Conservation (phyloP, 2,329 filamentous ascomycete genomes). For the Aspergillus brunneoviolaceus region DNA sequence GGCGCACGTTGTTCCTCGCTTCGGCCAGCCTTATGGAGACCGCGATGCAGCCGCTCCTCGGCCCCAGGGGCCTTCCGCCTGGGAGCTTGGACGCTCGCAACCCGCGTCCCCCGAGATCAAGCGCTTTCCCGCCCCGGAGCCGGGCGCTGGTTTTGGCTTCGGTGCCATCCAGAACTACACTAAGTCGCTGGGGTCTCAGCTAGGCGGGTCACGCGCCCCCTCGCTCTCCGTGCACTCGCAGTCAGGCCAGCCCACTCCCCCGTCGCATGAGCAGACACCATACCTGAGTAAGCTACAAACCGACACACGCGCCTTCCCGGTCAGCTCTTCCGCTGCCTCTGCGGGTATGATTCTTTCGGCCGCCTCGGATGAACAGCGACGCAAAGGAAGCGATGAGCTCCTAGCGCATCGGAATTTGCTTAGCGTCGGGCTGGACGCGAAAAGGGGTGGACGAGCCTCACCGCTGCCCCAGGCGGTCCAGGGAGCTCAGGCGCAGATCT, state of each 20-base stretch:
- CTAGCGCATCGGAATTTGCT: slow-evolving; percentile 67
- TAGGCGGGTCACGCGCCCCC: slow-evolving; percentile 34
- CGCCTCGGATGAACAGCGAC: slow-evolving; percentile 40
- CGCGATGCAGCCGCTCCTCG: slow-evolving; percentile 32
- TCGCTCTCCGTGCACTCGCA: slow-evolving; percentile 34
- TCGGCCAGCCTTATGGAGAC: slow-evolving; percentile 34
- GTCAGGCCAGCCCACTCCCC: slow-evolving; percentile 34
- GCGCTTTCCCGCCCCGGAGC: slow-evolving; percentile 34
- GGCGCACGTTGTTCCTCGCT: slow-evolving; percentile 28
- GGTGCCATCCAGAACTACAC: slow-evolving; percentile 44
- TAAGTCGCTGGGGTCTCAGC: slow-evolving; percentile 42
- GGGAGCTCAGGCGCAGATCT: slow-evolving; percentile 77
- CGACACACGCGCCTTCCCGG: slow-evolving; percentile 36
- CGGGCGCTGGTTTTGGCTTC: slow-evolving; percentile 37
- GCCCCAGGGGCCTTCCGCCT: slow-evolving; percentile 27
- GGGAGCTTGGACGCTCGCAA: slow-evolving; percentile 40
- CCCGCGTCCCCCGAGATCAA: slow-evolving; percentile 40
- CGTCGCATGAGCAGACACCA: slow-evolving; percentile 36
- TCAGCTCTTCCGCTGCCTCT: slow-evolving; percentile 32
- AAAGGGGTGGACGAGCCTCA: slow-evolving; percentile 78
- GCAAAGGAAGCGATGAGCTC: slow-evolving; percentile 54
- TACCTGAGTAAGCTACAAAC: slow-evolving; percentile 34
- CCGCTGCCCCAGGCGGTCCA: slow-evolving; percentile 92
- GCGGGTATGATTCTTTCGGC: slow-evolving; percentile 26
- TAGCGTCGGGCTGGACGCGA: slow-evolving; percentile 70